phyloP scores from a whole-genome alignment of 768 basidiomycete genomes.

The Gelatoporia subvermispora region DNA sequence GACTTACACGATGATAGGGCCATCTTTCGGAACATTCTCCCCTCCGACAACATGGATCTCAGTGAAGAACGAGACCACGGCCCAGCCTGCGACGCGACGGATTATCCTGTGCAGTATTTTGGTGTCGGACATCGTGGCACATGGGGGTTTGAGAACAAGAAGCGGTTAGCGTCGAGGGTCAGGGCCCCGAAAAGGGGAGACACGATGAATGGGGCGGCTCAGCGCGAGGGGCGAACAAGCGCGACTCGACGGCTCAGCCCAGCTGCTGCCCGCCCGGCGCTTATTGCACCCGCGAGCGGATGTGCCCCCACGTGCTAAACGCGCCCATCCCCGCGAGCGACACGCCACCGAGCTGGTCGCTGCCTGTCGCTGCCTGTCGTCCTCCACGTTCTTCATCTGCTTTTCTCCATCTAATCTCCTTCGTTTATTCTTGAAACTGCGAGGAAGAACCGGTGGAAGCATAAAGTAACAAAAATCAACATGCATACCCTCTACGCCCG shows the following conservation, averaged over 20 bases:
- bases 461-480: background rate
- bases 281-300: background rate
- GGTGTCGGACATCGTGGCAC: constrained; percentile 25
- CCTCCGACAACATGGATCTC: constrained; percentile 82
- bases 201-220: background rate
- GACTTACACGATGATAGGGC: constrained; percentile 90
- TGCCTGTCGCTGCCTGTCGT: background rate
- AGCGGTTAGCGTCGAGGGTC: background rate
- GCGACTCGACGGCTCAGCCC: background rate
- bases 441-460: too few relatives aligned
- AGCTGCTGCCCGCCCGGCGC: constrained; percentile 6
- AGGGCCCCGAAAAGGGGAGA: background rate
- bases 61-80: constrained; percentile 83
- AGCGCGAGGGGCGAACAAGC: background rate
- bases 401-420: too few relatives aligned
- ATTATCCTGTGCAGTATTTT: constrained; percentile 63
- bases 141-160: background rate
- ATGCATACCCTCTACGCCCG: constrained; percentile 75
- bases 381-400: background rate
- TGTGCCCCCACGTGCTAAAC: background rate
- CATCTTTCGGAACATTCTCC: constrained; percentile 82
- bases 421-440: too few relatives aligned
- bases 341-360: background rate
- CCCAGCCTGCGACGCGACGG: constrained; percentile 64
- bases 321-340: background rate